Evolutionary conservation across 2,329 filamentous ascomycete genomes (phyloP).

Genomic region (Coniochaeta ligniaria): DNA sequence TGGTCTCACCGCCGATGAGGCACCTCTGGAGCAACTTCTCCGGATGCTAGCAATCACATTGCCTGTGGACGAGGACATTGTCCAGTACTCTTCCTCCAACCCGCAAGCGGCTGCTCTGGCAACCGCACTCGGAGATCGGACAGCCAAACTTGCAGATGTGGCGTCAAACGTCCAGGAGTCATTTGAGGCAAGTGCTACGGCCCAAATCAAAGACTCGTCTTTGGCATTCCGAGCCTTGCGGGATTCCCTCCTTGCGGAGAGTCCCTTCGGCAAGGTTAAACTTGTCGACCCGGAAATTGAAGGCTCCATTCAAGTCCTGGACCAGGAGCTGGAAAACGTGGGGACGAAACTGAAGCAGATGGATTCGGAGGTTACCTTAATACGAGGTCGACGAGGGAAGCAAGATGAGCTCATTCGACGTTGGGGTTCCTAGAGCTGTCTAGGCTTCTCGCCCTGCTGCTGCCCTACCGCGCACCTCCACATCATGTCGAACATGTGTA

Average conservation of each 20-base stretch:
- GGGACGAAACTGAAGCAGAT: slow-evolving; percentile 28
- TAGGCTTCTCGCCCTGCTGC: neutral
- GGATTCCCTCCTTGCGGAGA: slow-evolving; percentile 47
- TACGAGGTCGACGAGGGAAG: slow-evolving; percentile 34
- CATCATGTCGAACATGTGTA: neutral
- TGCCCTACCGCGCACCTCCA: neutral
- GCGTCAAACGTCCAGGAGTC: slow-evolving; percentile 37
- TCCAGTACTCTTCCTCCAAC: neutral
- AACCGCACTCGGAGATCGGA: slow-evolving; percentile 29
- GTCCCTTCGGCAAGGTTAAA: slow-evolving; percentile 36
- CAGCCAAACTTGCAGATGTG: slow-evolving; percentile 34
- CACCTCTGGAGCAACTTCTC: slow-evolving; percentile 40
- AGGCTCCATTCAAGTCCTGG: slow-evolving; percentile 37
- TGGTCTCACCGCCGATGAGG: slow-evolving; percentile 21
- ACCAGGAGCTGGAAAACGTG: slow-evolving; percentile 35
- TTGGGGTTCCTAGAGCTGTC: slow-evolving; percentile 22
- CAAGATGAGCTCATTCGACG: slow-evolving; percentile 40
- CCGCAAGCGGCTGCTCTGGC: slow-evolving; percentile 15
- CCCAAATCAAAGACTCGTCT: slow-evolving; percentile 38
- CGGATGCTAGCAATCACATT: slow-evolving; percentile 12
- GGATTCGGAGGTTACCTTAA: slow-evolving; percentile 25
- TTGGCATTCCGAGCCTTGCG: slow-evolving; percentile 40
- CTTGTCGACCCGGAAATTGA: slow-evolving; percentile 48
- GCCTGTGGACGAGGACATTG: slow-evolving; percentile 5
- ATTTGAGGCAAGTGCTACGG: slow-evolving; percentile 35